Conservation (phyloP, 2,329 filamentous ascomycete species). For the Penicillium concentricum region DNA sequence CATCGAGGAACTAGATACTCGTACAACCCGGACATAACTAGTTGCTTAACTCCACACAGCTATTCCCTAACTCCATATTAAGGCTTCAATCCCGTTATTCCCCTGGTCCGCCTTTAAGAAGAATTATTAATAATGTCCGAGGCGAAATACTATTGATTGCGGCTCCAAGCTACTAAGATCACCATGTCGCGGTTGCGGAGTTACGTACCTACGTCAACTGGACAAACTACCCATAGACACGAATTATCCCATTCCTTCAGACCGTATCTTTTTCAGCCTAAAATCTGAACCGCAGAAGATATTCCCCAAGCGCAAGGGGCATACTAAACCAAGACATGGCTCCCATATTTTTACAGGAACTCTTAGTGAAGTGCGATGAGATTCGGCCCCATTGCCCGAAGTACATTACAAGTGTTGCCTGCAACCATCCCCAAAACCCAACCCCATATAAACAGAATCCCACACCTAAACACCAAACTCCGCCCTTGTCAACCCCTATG, state of each 20-base stretch:
- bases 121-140: background rate
- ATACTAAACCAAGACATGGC: slow-evolving; percentile 32
- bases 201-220: background rate
- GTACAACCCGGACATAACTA: background rate
- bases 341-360: slow-evolving; percentile 52
- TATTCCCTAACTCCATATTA: background rate
- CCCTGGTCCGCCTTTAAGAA: background rate
- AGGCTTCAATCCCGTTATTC: background rate
- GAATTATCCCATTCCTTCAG: background rate
- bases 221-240: background rate
- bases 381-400: slow-evolving; percentile 50
- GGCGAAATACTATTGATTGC: background rate
- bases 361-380: slow-evolving; percentile 52
- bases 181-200: background rate
- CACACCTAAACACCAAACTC: no score
- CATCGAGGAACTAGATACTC: background rate
- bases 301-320: no score
- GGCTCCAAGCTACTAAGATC: background rate
- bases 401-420: background rate
- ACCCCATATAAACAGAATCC: background rate
- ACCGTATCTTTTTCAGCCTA: background rate
- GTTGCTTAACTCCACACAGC: background rate
- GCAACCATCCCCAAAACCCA: no score
- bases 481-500: no score
- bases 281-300: background rate